Conservation (phyloP, 805 yeast genomes). For the Ogataea trehaloabstinens region DNA sequence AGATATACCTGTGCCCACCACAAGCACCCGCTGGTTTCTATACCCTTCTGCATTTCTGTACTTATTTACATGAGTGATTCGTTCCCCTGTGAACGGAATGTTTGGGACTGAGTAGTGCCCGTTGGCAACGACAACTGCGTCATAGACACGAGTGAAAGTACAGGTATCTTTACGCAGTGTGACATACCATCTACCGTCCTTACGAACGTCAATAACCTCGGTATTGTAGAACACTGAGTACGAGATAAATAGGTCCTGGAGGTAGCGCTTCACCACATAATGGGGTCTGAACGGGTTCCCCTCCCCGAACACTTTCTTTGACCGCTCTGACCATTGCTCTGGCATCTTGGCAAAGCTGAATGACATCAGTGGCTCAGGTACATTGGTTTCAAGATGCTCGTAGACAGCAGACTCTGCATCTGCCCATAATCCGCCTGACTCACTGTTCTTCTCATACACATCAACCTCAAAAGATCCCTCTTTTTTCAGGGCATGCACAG, state of each 20-base stretch:
- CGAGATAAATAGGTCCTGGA: neutral
- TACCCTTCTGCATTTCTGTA: neutral
- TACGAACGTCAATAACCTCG: neutral
- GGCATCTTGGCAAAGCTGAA: neutral
- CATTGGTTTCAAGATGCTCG: conserved; percentile 1
- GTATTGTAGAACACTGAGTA: conserved; percentile 1
- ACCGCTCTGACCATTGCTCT: neutral
- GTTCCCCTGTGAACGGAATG: neutral
- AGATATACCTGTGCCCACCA: conserved; percentile 39
- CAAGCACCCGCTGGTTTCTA: conserved; percentile 33
- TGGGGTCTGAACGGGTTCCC: conserved; percentile 2
- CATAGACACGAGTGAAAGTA: neutral
- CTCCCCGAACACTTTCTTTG: neutral
- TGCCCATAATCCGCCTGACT: conserved; percentile 1
- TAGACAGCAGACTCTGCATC: conserved; percentile 1
- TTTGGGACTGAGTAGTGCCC: neutral
- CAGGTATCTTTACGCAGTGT: neutral
- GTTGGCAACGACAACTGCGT: neutral
- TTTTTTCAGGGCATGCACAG: neutral
- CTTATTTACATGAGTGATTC: neutral
- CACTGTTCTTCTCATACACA: neutral
- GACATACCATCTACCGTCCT: neutral
- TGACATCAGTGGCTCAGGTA: conserved; percentile 2
- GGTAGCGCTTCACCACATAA: conserved; percentile 1
- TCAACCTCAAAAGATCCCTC: neutral